Evolutionary conservation across 352 stramenopile genomes (phyloP).

Genomic region (Halophytophthora polymorphica): DNA sequence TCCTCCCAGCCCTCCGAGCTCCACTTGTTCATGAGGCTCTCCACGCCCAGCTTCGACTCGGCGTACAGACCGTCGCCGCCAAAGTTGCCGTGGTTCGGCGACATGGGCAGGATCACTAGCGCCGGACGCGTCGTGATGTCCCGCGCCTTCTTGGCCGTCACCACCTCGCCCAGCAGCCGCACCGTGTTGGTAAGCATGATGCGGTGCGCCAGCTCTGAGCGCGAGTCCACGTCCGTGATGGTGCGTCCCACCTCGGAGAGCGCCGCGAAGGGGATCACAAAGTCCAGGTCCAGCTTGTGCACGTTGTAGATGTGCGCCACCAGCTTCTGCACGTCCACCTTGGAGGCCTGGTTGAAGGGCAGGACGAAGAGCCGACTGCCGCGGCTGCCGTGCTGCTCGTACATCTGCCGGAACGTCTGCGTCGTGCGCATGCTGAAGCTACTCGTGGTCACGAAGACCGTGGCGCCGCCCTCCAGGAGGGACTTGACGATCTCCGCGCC

Average conservation of each 20-base stretch:
- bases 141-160: slow-evolving; percentile 66
- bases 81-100: slow-evolving; percentile 86
- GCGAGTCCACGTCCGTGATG: slow-evolving; percentile 74
- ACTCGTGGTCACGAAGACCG: slow-evolving; percentile 82
- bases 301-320: slow-evolving; percentile 81
- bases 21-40: slow-evolving; percentile 88
- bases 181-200: slow-evolving; percentile 89
- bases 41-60: slow-evolving; percentile 85
- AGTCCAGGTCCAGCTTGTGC: slow-evolving; percentile 83
- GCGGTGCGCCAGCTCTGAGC: slow-evolving; percentile 79
- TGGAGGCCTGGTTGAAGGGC: slow-evolving; percentile 86
- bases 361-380: slow-evolving; percentile 76
- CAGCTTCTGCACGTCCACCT: slow-evolving; percentile 66
- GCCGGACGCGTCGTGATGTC: slow-evolving; percentile 73
- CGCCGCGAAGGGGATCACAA: slow-evolving; percentile 85
- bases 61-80: slow-evolving; percentile 85
- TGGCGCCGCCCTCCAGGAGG: slow-evolving; percentile 81
- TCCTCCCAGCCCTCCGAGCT: slow-evolving; percentile 82
- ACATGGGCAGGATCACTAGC: slow-evolving; percentile 76
- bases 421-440: slow-evolving; percentile 65
- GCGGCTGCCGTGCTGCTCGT: slow-evolving; percentile 81
- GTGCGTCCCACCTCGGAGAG: slow-evolving; percentile 76
- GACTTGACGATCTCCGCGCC: slow-evolving; percentile 81
- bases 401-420: slow-evolving; percentile 70
- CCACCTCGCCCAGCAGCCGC: slow-evolving; percentile 78